Evolutionary conservation across 2,329 filamentous ascomycete species (phyloP), one percentile per base, ranked within the genome.

Genomic region (Leptosphaerulina australis): DNA sequence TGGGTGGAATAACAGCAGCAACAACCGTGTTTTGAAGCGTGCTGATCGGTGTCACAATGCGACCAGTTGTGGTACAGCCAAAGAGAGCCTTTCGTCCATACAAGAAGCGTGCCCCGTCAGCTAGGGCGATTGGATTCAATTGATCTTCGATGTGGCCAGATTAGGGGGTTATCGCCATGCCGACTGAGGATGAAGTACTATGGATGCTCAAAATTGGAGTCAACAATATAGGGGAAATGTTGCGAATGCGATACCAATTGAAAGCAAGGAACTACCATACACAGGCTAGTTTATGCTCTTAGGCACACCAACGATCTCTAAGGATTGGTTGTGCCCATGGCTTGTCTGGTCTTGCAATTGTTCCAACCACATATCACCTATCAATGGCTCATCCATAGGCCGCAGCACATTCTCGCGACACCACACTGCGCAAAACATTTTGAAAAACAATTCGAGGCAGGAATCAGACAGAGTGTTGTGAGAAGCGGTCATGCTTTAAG

Each of bases 1-100:
- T 74, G 0, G 90, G 88, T 44, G 84, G 82, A 10, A 86, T 75
- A 0, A 82, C 79, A 1, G 88, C 88, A 7, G 84, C 80, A 2
- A 83, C 60, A 3, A 84, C 67, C 0, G 88, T 82, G 1, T 83
- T 75, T 3, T 81, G 9, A 0, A 88, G 39, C 0, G 85, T 88
- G 2, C 78, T 63, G 9, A 76, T 36, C 0, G 93, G 69, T 3
- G 82, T 67, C 0, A 76, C 73, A 0, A 81, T 56, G 64, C 96
- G 87, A 12, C 76, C 74, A 58, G 71, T 77, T n/a, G 78, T 83
- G 0, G 86, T 88, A 69, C 95, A 96, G 31, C 77, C 76, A 69
- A 96, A 93, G 3, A 97, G 79, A 0, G 77, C 76, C 34, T 73
- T 77, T 81, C 81, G 85, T 45, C 64, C n/a, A 60, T 52, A 14